These are phyloP conservation scores for Kluyveromyces marxianus DNA, from an alignment of 1,139 yeast species.

Conservation along the genomic window DNA sequence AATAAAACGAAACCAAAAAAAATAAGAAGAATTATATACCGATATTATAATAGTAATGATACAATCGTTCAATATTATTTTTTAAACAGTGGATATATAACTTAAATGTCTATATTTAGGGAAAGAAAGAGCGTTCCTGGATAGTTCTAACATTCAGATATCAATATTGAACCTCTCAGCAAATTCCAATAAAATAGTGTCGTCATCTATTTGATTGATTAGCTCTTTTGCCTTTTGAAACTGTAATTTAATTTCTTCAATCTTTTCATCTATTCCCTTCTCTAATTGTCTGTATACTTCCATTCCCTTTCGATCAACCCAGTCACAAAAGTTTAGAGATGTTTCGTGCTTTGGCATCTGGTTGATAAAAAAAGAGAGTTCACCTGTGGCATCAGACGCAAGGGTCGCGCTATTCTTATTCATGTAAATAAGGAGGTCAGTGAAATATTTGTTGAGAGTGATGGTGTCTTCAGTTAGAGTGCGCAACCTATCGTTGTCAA, in stretches of 20 bases:
- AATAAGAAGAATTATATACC: no score
- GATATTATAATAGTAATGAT: neutral
- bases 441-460: conserved; percentile 19
- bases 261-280: conserved; percentile 39
- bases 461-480: conserved; percentile 12
- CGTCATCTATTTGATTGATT: conserved; percentile 14
- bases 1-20: no score
- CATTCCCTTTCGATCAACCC: conserved; percentile 44
- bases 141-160: neutral
- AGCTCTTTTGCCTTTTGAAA: conserved; percentile 11
- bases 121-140: neutral
- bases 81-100: neutral
- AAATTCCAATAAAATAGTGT: conserved; percentile 13
- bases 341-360: conserved; percentile 66
- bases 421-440: conserved; percentile 22
- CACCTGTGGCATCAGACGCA: conserved; percentile 56
- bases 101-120: neutral
- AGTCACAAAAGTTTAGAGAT: conserved; percentile 60
- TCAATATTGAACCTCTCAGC: conserved; percentile 12
- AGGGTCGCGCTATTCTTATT: conserved; percentile 27
- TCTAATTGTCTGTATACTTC: conserved; percentile 40
- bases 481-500: neutral
- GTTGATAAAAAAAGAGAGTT: conserved; percentile 52
- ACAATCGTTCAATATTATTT: neutral
- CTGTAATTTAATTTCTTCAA: conserved; percentile 26